Conservation (phyloP, 2,329 filamentous ascomycete genomes). For the Fonsecaea nubica region DNA sequence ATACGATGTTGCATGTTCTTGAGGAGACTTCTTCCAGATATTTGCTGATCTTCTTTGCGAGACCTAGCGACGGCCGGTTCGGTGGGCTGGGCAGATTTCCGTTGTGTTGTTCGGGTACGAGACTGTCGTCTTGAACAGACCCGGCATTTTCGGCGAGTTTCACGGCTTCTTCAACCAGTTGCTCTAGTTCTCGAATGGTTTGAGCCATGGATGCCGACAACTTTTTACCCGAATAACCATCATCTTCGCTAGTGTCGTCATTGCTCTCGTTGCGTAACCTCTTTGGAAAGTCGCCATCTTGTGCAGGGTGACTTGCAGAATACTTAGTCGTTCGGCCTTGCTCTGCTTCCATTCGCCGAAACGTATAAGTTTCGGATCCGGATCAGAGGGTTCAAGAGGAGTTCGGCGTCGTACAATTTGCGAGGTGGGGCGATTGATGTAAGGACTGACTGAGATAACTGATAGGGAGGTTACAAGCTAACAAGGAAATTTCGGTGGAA, state of each 20-base stretch:
- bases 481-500: neutral
- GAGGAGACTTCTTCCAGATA: constrained; percentile 15
- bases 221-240: constrained; percentile 13
- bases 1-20: neutral
- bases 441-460: neutral
- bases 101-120: neutral
- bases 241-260: constrained; percentile 4
- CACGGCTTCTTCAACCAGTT: constrained; percentile 47
- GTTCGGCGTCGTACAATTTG: neutral
- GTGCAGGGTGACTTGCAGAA: neutral
- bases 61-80: constrained; percentile 9
- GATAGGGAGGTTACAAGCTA: neutral
- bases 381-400: neutral
- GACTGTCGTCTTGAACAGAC: neutral
- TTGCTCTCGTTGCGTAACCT: neutral
- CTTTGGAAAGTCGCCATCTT: neutral
- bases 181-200: constrained; percentile 47
- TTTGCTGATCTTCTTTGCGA: constrained; percentile 19
- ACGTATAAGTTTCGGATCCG: neutral
- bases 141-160: constrained; percentile 43
- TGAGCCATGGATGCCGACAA: constrained; percentile 42
- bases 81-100: neutral
- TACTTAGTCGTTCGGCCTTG: neutral
- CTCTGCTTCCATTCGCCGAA: neutral
- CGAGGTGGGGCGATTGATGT: neutral